A percentile compares a stretch with the other conserved stretches of the same genome.
These are phyloP conservation scores for Parathielavia hyrcaniae DNA, from an alignment of 495 filamentous ascomycete genomes.

Conservation along the genomic window DNA sequence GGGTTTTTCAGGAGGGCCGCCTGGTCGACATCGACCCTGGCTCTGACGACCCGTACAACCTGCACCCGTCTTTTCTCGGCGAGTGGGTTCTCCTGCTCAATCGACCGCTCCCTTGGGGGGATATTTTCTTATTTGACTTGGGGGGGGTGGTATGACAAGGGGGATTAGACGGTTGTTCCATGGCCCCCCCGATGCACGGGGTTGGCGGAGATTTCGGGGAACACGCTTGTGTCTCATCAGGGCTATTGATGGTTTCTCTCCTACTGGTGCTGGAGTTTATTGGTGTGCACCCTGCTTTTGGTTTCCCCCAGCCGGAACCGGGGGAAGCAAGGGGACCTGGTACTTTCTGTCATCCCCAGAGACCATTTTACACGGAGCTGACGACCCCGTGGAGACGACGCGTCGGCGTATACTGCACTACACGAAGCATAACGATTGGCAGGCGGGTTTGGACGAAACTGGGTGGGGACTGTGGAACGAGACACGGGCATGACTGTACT, in stretches of 20 bases:
- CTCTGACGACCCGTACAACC: background rate
- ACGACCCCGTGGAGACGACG: background rate
- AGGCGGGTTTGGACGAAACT: background rate
- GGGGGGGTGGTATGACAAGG: background rate
- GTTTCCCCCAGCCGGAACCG: background rate
- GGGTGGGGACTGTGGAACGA: conserved; percentile 10
- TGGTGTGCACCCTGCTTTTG: conserved; percentile 1
- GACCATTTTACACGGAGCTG: no score
- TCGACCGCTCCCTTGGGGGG: background rate
- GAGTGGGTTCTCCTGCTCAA: background rate
- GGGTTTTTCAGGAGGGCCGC: background rate
- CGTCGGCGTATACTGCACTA: conserved; percentile 1
- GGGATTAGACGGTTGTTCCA: conserved; percentile 10
- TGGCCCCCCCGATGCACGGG: conserved; percentile 2
- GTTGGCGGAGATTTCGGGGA: background rate
- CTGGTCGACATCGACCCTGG: background rate
- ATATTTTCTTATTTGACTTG: conserved; percentile 5
- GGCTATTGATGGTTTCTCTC: conserved; percentile 3
- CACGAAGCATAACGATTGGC: background rate
- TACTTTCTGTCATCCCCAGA: background rate
- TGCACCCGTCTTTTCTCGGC: no score
- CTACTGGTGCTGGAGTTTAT: conserved; percentile 8
- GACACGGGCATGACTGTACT: conserved; percentile 14
- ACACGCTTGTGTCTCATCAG: background rate
- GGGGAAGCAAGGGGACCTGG: conserved; percentile 3